Base-by-base conservation (phyloP, 495 filamentous ascomycete genomes). In the Talaromyces nanjingensis region DNA sequence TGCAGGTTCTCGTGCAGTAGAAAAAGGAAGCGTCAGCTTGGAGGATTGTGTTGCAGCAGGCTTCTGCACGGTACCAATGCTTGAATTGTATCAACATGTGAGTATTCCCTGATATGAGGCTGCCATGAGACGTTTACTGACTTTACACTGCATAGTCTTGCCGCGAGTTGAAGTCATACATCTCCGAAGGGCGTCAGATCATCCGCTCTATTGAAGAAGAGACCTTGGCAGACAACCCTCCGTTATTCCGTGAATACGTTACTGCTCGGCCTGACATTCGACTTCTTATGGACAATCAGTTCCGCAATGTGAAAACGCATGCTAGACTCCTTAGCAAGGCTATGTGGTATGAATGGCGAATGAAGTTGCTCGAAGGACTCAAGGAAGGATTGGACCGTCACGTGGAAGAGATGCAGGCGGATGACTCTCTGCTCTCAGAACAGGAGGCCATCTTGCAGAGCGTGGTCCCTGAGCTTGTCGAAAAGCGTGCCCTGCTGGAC, bases 321-420 rank as follows among this genome's bases (percentile, higher is more conserved):
- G 90, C 96, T 3, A 80, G 96, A 47, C 79, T 96, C 5, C 82
- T 91, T 12, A 97, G 93, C 77, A 96, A 96, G 71, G 91, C 86
- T 42, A 93, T 91, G 74, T 98, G 96, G 96, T 98, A 98, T 71
- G 88, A 92, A 70, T 98, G 96, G 96, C 90, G 96, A 34, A 92
- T 90, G 86, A 91, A 91, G 67, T 84, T 97, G 27, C 86, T 97
- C 12, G 87, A 90, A 24, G 91, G 90, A 5, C 80, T 98, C 20
- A 90, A 87, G 69, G 86, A 91, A 65, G 91, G 89, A 2, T 83
- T 98, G 1, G 70, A 89, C 37, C 86, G 85, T 42, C 92, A 91
- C 49, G 78, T 81, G 0, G 84, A 89, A 52, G 90, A 88, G 39
- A 89, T 98, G 87, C 82, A 86, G 45, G 76, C 78, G 11, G 94